Evolutionary conservation across 1,139 yeast genomes (phyloP).

Genomic region (Torulaspora pretoriensis): DNA sequence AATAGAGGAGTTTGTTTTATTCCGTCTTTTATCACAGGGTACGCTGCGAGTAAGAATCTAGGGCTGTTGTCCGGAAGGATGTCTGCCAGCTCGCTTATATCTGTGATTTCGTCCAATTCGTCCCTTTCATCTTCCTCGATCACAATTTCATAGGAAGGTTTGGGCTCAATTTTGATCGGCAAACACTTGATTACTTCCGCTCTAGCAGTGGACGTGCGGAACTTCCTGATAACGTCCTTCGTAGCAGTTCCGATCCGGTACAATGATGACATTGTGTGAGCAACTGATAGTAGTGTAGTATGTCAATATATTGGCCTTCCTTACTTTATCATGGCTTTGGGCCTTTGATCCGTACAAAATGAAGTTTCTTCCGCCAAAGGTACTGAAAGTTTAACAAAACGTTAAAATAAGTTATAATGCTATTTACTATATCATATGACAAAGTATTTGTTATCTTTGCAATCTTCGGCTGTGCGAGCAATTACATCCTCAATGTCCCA

Average conservation of each 20-base stretch:
- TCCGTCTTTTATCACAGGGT: constrained; percentile 72
- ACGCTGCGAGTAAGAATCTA: constrained; percentile 69
- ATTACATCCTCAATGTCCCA: constrained; percentile 75
- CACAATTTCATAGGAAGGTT: constrained; percentile 50
- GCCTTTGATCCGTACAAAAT: not conserved
- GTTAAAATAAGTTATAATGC: not conserved
- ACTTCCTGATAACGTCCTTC: constrained; percentile 56
- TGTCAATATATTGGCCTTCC: not conserved
- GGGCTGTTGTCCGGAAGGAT: constrained; percentile 82
- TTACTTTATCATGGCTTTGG: not conserved
- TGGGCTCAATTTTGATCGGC: constrained; percentile 45
- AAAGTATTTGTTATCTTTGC: constrained; percentile 46
- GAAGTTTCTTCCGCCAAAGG: not conserved
- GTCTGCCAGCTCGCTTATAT: constrained; percentile 58
- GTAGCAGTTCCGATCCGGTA: constrained; percentile 69
- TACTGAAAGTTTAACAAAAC: not conserved
- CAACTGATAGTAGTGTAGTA: not conserved
- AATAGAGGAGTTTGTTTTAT: constrained; percentile 71
- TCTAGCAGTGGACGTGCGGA: constrained; percentile 68
- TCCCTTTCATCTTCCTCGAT: constrained; percentile 44
- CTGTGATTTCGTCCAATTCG: constrained; percentile 37
- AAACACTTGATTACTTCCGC: constrained; percentile 60
- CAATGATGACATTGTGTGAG: constrained; percentile 33
- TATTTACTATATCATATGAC: constrained; percentile 14
- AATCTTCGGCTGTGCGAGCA: constrained; percentile 68